Evolutionary conservation across 2,329 filamentous ascomycete species (phyloP).

Genomic region (Fusarium nodosum): DNA sequence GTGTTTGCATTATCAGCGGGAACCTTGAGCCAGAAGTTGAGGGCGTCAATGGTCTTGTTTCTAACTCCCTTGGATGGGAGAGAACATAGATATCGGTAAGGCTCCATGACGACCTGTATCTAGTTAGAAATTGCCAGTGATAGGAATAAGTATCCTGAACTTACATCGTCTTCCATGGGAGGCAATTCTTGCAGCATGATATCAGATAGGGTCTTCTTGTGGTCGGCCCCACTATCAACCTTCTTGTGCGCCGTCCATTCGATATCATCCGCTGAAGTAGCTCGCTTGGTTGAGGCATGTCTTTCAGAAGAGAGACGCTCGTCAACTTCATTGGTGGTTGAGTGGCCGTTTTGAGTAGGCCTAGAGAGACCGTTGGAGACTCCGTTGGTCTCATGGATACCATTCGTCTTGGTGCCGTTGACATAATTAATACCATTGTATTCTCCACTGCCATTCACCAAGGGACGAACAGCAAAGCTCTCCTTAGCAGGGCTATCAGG

Average conservation of each 20-base stretch:
- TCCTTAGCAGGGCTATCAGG: not conserved
- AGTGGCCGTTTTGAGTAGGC: not conserved
- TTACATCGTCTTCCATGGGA: not conserved
- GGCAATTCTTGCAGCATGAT: not conserved
- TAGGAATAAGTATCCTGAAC: accelerated
- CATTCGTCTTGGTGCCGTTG: not conserved
- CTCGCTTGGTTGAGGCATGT: not conserved
- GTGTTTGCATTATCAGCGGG: accelerated
- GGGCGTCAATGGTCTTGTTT: not conserved
- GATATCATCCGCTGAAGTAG: not conserved
- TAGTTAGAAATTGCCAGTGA: not conserved
- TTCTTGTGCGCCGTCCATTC: not conserved
- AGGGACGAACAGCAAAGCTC: not conserved
- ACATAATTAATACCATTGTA: not conserved
- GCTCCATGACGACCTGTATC: not conserved
- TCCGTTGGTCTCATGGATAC: not conserved
- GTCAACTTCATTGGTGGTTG: not conserved
- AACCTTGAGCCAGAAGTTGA: slow-evolving; percentile 10
- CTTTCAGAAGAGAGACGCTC: not conserved
- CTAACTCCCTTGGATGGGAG: slow-evolving; percentile 9
- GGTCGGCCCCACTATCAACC: not conserved
- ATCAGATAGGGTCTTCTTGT: not conserved
- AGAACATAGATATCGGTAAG: not conserved
- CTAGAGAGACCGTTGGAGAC: not conserved
- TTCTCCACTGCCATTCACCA: not conserved